Evolutionary conservation across 108 stramenopile genomes (phyloP).

Genomic region (Tribonema minus): DNA sequence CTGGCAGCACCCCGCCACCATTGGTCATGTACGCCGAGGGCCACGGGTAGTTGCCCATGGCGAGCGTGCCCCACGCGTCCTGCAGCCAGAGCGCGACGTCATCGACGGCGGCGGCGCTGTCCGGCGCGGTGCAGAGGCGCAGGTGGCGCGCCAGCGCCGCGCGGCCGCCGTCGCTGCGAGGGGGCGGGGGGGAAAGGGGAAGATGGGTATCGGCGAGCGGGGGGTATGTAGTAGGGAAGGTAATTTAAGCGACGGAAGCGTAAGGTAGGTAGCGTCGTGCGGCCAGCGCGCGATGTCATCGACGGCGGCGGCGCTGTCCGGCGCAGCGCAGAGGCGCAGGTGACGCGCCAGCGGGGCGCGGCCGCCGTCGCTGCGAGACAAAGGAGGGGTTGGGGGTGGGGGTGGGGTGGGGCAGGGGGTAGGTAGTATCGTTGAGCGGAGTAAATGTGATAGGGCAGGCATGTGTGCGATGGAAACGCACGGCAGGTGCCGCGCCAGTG

Average conservation of each 20-base stretch:
- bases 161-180: background rate
- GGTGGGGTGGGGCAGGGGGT: too few relatives aligned
- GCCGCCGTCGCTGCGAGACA: too few relatives aligned
- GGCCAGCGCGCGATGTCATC: background rate
- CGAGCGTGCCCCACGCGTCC: constrained; percentile 45
- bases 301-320: too few relatives aligned
- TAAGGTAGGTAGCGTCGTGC: background rate
- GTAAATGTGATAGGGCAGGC: too few relatives aligned
- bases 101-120: too few relatives aligned
- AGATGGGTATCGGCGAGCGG: background rate
- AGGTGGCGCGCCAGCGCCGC: background rate
- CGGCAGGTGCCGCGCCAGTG: too few relatives aligned
- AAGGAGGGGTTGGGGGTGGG: too few relatives aligned
- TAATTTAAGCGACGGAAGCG: background rate
- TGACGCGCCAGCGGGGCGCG: too few relatives aligned
- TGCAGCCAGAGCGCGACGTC: constrained; percentile 3
- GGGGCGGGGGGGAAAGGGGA: background rate
- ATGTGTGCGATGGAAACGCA: too few relatives aligned
- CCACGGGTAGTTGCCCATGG: constrained; percentile 59
- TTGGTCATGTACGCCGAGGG: constrained; percentile 47
- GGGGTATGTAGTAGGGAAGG: background rate
- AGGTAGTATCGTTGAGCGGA: too few relatives aligned
- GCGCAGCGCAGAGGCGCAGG: background rate
- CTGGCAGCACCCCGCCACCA: constrained; percentile 16
- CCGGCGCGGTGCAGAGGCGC: background rate